Percentiles rank a stretch among this genome's conserved stretches.
These are phyloP conservation scores for Gnetum montanum DNA, from an alignment of 75 land plant genomes.

Conservation along the genomic window DNA sequence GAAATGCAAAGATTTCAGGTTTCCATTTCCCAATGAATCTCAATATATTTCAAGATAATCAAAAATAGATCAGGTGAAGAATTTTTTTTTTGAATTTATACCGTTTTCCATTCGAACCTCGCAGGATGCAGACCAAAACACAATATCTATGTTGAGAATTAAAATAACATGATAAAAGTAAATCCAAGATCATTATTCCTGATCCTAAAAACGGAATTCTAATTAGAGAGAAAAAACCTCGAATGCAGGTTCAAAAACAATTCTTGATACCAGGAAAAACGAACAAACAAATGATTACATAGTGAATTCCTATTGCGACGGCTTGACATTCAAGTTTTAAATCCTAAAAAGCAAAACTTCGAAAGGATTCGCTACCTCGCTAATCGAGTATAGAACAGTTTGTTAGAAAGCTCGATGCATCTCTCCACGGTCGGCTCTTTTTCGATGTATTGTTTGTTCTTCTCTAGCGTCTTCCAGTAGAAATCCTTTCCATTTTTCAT, in stretches of 20 bases:
- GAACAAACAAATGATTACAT: no score
- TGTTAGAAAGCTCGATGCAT: slow-evolving; percentile 35
- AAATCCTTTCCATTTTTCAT: slow-evolving; percentile 21
- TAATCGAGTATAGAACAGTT: slow-evolving; percentile 39
- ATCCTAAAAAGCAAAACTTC: no score
- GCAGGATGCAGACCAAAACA: no score
- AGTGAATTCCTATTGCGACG: no score
- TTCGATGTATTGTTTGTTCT: slow-evolving; percentile 39
- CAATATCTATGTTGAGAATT: not conserved
- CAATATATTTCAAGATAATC: no score
- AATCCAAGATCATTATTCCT: not conserved
- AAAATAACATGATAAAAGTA: not conserved
- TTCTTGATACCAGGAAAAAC: not conserved
- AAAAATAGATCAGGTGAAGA: no score
- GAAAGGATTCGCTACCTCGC: slow-evolving; percentile 19
- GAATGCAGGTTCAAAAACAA: not conserved
- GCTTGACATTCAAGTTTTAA: no score
- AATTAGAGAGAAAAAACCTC: not conserved
- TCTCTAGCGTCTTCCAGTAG: slow-evolving; percentile 33
- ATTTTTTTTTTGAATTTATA: no score
- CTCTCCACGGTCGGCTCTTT: slow-evolving; percentile 32
- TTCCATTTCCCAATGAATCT: no score
- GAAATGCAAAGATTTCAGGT: no score
- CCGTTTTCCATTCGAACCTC: no score
- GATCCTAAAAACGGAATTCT: no score